Evolutionary conservation across 768 basidiomycete species (phyloP).

Genomic region (Amanita exitialis): DNA sequence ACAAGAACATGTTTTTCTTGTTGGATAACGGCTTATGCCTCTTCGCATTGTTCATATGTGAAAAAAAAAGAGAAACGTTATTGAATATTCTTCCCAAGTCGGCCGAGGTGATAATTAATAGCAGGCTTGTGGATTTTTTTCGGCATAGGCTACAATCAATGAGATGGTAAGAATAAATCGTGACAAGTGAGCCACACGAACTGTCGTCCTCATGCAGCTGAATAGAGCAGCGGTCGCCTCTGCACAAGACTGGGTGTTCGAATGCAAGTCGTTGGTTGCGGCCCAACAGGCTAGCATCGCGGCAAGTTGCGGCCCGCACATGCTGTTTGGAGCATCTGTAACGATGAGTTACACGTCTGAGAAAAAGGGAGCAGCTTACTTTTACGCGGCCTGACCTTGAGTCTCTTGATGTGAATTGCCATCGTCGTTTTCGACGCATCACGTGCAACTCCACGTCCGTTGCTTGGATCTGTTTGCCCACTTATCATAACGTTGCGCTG

Average conservation of each 20-base stretch:
- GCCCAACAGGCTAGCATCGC: constrained; percentile 87
- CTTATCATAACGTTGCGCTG: constrained; percentile 2
- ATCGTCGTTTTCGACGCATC: constrained; percentile 14
- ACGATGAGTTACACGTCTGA: constrained; percentile 5
- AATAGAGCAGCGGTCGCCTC: constrained; percentile 52
- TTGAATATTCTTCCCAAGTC: constrained; percentile 67
- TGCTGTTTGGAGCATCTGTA: constrained; percentile 34
- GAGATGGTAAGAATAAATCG: constrained; percentile 1
- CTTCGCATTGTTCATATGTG: too few relatives aligned
- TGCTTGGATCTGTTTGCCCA: constrained; percentile 9
- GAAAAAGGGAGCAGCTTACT: constrained; percentile 28
- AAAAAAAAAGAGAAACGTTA: constrained; percentile 18
- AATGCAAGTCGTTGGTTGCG: constrained; percentile 52
- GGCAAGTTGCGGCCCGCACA: constrained; percentile 62
- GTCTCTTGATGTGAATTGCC: constrained; percentile 67
- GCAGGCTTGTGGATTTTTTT: constrained; percentile 62
- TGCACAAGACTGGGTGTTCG: constrained; percentile 38
- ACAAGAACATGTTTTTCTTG: too few relatives aligned
- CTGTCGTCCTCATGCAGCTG: constrained; percentile 80
- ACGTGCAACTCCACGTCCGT: constrained; percentile 10
- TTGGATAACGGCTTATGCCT: too few relatives aligned
- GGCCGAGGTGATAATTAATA: constrained; percentile 86
- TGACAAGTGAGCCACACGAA: constrained; percentile 26
- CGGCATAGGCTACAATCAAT: constrained; percentile 43
- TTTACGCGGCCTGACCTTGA: constrained; percentile 74